Conservation (phyloP, 768 basidiomycete species). For the Psilocybe cubensis region DNA sequence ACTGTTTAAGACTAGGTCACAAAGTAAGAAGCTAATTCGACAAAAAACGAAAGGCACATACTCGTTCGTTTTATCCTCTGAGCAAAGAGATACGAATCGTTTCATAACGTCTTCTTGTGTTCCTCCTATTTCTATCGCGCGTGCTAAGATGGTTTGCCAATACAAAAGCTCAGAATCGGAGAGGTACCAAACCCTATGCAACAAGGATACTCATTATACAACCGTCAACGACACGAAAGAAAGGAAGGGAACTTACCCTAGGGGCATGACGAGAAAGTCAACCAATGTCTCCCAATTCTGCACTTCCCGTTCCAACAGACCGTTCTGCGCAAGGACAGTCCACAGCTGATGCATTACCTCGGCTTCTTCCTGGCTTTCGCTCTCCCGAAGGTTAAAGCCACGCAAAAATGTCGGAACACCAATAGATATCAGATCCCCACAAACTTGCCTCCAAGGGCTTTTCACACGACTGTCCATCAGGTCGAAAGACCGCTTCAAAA, state of each 20-base stretch:
- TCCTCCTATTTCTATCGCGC: slow-evolving; percentile 29
- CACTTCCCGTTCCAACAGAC: slow-evolving; percentile 23
- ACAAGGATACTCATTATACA: slow-evolving; percentile 1
- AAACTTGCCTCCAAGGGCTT: slow-evolving; percentile 51
- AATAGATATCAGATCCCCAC: slow-evolving; percentile 46
- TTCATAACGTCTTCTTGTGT: slow-evolving; percentile 26
- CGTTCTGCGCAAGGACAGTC: slow-evolving; percentile 41
- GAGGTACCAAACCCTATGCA: slow-evolving; percentile 47
- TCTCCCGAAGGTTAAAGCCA: slow-evolving; percentile 28
- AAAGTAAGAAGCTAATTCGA: neutral
- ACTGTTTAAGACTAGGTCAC: slow-evolving; percentile 12
- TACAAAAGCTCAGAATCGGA: slow-evolving; percentile 40
- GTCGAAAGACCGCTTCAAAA: slow-evolving; percentile 48
- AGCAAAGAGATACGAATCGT: slow-evolving; percentile 29
- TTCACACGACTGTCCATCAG: slow-evolving; percentile 42
- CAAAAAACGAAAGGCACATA: slow-evolving; percentile 3
- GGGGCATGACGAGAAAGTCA: slow-evolving; percentile 49
- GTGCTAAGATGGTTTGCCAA: slow-evolving; percentile 44
- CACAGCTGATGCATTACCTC: slow-evolving; percentile 51
- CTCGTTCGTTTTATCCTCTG: slow-evolving; percentile 19
- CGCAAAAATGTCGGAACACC: slow-evolving; percentile 44
- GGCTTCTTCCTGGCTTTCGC: slow-evolving; percentile 28
- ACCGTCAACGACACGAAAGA: neutral
- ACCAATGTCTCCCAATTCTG: slow-evolving; percentile 44
- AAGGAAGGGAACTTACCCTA: slow-evolving; percentile 41